A percentile compares a stretch with the other conserved stretches of the same genome.
These are phyloP conservation scores for Apophysomyces sp. DNA, from an alignment of 371 early-diverging fungal genomes.

Conservation along the genomic window DNA sequence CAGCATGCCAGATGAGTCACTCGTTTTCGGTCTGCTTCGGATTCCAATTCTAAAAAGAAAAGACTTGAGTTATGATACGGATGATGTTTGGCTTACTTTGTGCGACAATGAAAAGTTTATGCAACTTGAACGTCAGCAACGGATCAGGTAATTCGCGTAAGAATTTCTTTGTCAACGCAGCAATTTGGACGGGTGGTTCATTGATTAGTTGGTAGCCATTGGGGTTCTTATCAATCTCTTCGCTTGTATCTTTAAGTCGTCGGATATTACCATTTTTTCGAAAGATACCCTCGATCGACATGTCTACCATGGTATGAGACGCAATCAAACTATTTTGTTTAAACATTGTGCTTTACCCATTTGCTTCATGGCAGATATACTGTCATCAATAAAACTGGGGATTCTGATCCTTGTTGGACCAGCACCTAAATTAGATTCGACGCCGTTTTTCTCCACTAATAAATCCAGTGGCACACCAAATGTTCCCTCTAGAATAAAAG, in stretches of 20 bases:
- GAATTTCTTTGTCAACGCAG: conserved; percentile 93
- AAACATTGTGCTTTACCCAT: conserved; percentile 64
- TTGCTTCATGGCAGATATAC: conserved; percentile 71
- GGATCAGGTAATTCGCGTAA: conserved; percentile 95
- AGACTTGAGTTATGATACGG: neutral
- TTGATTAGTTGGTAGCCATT: conserved; percentile 57
- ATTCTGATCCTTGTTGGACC: conserved; percentile 77
- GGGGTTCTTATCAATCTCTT: conserved; percentile 79
- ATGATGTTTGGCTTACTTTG: conserved; percentile 56
- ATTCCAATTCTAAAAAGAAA: conserved; percentile 47
- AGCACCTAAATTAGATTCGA: conserved; percentile 80
- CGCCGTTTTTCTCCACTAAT: conserved; percentile 81
- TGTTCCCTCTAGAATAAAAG: conserved; percentile 55
- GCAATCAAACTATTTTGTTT: neutral
- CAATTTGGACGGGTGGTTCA: conserved; percentile 87
- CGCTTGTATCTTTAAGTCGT: conserved; percentile 77
- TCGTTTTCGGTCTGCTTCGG: conserved; percentile 54
- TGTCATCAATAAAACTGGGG: conserved; percentile 84
- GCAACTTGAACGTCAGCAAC: conserved; percentile 83
- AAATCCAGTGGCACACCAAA: conserved; percentile 92
- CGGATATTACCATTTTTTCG: conserved; percentile 96
- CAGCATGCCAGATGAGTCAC: conserved; percentile 81
- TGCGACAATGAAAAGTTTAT: conserved; percentile 79
- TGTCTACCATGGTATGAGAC: conserved; percentile 31
- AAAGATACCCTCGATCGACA: conserved; percentile 93